Evolutionary conservation across 192 early-diverging fungal genomes (phyloP).

Genomic region (Gryganskiella cystojenkinii): DNA sequence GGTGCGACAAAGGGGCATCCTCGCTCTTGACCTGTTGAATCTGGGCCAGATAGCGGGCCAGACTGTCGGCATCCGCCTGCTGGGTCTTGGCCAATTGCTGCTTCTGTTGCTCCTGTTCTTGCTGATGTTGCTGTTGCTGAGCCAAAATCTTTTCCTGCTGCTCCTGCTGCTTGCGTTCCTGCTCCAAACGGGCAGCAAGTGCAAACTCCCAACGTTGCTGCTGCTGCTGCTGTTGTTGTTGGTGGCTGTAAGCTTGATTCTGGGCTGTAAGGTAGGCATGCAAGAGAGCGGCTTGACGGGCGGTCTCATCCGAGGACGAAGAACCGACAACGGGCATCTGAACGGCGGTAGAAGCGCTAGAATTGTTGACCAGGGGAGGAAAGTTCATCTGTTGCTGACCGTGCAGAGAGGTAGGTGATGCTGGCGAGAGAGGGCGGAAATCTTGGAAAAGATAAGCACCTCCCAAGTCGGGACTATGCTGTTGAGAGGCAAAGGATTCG

Average conservation of each 20-base stretch:
- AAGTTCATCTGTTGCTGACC: slow-evolving; percentile 2
- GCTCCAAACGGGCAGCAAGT: slow-evolving; percentile 3
- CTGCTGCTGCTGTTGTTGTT: slow-evolving; percentile 25
- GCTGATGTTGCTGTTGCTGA: slow-evolving; percentile 8
- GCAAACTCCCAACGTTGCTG: slow-evolving; percentile 24
- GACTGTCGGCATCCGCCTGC: slow-evolving; percentile 33
- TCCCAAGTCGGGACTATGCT: slow-evolving; percentile 45
- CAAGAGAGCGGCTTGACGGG: slow-evolving; percentile 37
- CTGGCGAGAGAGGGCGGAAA: slow-evolving; percentile 11
- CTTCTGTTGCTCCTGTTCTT: slow-evolving; percentile 1
- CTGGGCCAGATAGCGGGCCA: slow-evolving; percentile 37
- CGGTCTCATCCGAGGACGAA: slow-evolving; percentile 18
- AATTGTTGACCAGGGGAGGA: not conserved
- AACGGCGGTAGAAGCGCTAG: not conserved
- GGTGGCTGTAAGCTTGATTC: slow-evolving; percentile 5
- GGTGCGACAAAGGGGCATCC: slow-evolving; percentile 5
- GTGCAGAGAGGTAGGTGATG: slow-evolving; percentile 1
- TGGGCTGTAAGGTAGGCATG: slow-evolving; percentile 36
- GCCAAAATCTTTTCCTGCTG: not conserved
- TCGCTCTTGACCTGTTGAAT: slow-evolving; percentile 30
- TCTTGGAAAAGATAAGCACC: slow-evolving; percentile 32
- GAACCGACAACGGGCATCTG: not conserved
- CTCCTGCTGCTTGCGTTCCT: slow-evolving; percentile 6
- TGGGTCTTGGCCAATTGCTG: slow-evolving; percentile 9
- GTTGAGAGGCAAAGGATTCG: slow-evolving; percentile 33